Evolutionary conservation across 495 filamentous ascomycete species (phyloP), one percentile per base, ranked within the genome.

Genomic region (Xanthoparmelia taractica): DNA sequence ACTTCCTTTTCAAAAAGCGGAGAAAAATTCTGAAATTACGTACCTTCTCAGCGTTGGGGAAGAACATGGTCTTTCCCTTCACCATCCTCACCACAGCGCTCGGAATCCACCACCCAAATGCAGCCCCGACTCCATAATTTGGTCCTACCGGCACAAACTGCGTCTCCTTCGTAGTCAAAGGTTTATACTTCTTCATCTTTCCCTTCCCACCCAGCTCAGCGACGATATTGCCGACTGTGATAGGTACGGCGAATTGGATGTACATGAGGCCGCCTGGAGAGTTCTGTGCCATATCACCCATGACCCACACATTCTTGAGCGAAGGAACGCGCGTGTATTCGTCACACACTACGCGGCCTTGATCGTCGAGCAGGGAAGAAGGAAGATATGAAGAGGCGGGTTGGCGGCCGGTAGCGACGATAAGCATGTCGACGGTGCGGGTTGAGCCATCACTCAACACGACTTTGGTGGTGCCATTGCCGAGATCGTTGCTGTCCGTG

Each of bases 331-430:
- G 75, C 41, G 69, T 75, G 61, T 79, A 71, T 66, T 73, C 75
- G 55, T 81, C 77, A 60, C 80, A 77, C 25, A 57, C 59, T 40
- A 85, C 77, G 60, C 72, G 78, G 54, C 76, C 78, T n/a, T 59
- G 60, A 8, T 70, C 65, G 36, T 76, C 76, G 15, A 85, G 74
- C 40, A 80, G 66, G 48, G 72, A 61, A 20, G 71, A 68, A 17
- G 78, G 72, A 17, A 87, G 60, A 72, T 78, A 87, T 25, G 76
- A 75, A 33, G 79, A 77, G 73, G 86, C 86, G 60, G 83, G 79
- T 4, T 71, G 58, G 43, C 82, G 73, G 47, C 84, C 84, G 69
- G 76, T 80, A 5, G 84, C 82, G 8, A 79, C 77, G 48, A 87
- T 73, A 72, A 83, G 82, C 38, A 85, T 54, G 67, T 86, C 82